Conservation (phyloP, 108 stramenopile species). For the Skeletonema marinoi region DNA sequence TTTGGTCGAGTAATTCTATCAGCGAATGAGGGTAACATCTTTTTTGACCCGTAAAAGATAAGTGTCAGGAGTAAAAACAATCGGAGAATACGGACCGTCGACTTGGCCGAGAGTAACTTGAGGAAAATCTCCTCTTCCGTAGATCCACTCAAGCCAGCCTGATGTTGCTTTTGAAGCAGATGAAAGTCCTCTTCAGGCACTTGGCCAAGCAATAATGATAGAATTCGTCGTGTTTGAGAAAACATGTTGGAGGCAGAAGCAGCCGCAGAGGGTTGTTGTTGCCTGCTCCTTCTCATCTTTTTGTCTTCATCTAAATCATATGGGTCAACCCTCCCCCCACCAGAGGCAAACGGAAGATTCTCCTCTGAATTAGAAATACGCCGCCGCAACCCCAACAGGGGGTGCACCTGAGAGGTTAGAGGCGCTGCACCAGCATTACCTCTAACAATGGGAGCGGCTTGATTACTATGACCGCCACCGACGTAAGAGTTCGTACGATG, state of each 20-base stretch:
- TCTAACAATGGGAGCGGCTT: constrained; percentile 1
- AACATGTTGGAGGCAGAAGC: constrained; percentile 6
- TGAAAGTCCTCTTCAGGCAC: constrained; percentile 16
- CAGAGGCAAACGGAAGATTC: neutral
- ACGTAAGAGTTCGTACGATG: constrained; percentile 2
- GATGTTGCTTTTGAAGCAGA: constrained; percentile 7
- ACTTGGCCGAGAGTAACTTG: constrained; percentile 34
- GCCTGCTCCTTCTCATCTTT: constrained; percentile 1
- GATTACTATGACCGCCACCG: neutral
- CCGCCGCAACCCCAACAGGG: constrained; percentile 15
- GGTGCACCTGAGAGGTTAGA: constrained; percentile 34
- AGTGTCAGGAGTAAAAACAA: constrained; percentile 31
- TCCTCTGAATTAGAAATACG: neutral
- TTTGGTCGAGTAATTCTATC: constrained; percentile 34
- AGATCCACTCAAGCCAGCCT: neutral
- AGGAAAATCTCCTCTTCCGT: constrained; percentile 30
- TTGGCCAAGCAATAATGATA: constrained; percentile 28
- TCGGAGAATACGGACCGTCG: constrained; percentile 33
- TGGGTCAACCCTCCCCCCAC: neutral
- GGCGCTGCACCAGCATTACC: constrained; percentile 25
- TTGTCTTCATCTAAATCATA: constrained; percentile 10
- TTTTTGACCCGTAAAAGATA: constrained; percentile 10
- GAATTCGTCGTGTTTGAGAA: constrained; percentile 15
- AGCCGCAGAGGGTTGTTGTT: neutral
- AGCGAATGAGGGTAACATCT: constrained; percentile 14